Percentiles rank a stretch among this genome's conserved stretches.
Conservation (phyloP, 352 stramenopile genomes). For the Pythium phragmitis region DNA sequence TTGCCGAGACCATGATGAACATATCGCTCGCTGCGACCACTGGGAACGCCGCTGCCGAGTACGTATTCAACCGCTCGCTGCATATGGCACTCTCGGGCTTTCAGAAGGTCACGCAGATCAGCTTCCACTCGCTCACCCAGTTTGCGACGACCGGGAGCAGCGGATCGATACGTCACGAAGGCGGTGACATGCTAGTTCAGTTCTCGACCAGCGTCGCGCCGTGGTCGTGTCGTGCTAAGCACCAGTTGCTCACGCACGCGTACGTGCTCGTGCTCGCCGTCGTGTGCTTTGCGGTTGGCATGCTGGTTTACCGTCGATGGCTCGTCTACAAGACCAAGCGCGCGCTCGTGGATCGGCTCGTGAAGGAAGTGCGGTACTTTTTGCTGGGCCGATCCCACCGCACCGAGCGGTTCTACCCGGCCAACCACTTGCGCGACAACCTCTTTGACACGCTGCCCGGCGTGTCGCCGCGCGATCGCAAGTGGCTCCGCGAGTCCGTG, state of each 20-base stretch:
- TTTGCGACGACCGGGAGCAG: slow-evolving; percentile 28
- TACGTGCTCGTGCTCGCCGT: slow-evolving; percentile 38
- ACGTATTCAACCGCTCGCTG: slow-evolving; percentile 62
- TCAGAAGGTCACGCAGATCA: slow-evolving; percentile 39
- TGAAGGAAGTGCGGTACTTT: slow-evolving; percentile 70
- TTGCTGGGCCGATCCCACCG: slow-evolving; percentile 44
- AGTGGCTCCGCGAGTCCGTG: slow-evolving; percentile 51
- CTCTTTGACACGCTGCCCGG: slow-evolving; percentile 45
- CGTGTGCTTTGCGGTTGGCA: slow-evolving; percentile 26
- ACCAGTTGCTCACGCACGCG: slow-evolving; percentile 45
- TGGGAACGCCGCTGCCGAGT: slow-evolving; percentile 32
- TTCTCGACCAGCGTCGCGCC: slow-evolving; percentile 44
- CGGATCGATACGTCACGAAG: slow-evolving; percentile 5
- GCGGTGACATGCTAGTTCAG: slow-evolving; percentile 42
- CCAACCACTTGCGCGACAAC: slow-evolving; percentile 58
- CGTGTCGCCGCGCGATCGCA: slow-evolving; percentile 39
- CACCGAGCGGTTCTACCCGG: slow-evolving; percentile 46
- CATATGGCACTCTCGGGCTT: slow-evolving; percentile 58
- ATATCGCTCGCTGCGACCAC: slow-evolving; percentile 25
- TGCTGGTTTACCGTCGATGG: slow-evolving; percentile 35
- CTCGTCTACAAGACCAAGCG: slow-evolving; percentile 45
- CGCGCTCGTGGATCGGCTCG: slow-evolving; percentile 53
- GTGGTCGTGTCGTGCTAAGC: slow-evolving; percentile 49
- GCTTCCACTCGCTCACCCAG: slow-evolving; percentile 16
- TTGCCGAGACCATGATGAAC: slow-evolving; percentile 39